These are phyloP conservation scores for Colletotrichum camelliae DNA, from an alignment of 2,329 filamentous ascomycete species.

Conservation along the genomic window DNA sequence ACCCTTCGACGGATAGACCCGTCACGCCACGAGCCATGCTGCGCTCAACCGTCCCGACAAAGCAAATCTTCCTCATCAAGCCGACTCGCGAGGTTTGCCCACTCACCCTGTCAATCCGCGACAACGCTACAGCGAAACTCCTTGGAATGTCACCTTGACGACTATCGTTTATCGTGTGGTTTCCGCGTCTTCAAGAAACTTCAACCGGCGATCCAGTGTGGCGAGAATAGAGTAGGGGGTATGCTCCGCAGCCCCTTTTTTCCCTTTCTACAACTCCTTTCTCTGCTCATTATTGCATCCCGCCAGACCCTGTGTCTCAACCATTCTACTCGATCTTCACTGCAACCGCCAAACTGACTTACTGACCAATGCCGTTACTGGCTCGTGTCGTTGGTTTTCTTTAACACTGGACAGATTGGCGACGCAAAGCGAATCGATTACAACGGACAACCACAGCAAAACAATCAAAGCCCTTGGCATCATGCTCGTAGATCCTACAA, in stretches of 20 bases:
- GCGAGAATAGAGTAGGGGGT: neutral
- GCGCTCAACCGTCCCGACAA: neutral
- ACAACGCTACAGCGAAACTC: neutral
- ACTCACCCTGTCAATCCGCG: neutral
- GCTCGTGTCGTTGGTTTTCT: neutral
- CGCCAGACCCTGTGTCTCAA: neutral
- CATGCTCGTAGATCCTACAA: neutral
- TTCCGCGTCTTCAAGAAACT: no score
- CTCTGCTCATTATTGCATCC: neutral
- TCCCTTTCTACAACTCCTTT: neutral
- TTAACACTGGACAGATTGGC: neutral
- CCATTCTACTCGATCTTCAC: neutral
- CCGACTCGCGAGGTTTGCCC: neutral
- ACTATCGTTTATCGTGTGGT: no score
- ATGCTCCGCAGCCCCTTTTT: neutral
- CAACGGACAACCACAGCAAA: neutral
- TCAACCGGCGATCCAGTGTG: no score
- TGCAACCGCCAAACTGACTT: neutral
- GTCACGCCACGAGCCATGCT: fast-evolving
- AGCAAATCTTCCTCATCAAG: neutral
- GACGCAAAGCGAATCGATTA: neutral
- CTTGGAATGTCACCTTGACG: neutral
- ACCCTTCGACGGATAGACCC: neutral
- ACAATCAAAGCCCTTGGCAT: neutral
- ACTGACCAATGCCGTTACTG: neutral